Base-by-base conservation (phyloP, 169 alveolate species). In the Blepharisma undulans region DNA sequence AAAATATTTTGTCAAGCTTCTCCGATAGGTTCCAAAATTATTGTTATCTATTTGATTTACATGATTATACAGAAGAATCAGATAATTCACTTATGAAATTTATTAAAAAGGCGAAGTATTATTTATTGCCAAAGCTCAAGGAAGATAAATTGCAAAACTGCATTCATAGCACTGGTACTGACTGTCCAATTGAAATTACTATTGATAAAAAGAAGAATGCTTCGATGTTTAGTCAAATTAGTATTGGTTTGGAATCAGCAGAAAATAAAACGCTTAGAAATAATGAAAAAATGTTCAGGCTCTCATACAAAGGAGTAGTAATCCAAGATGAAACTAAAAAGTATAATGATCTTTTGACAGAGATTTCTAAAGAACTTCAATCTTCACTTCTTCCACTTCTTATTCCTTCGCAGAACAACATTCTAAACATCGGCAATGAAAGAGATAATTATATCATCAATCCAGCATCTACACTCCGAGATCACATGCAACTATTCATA, bases 311-410 rank as follows among this genome's bases (percentile, higher is more conserved):
- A 84, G 95, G 95, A 61, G 96, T 92, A 88, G 95, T 91, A 27
- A 90, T 94, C 0, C 82, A 89, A 48, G 96, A 94, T 91, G 92
- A 85, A 22, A 93, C 94, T 36, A 95, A 95, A 14, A 94, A 92
- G 32, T 94, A 94, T 87, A 90, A 91, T 61, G 96, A 94, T 60
- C 32, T 90, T 2, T 84, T 94, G 8, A 84, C 92, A 61, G 90
- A 87, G 36, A 90, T 94, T 29, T 86, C 92, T 81, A 90, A 92
- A 22, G 96, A 94, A 77, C 92, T 94, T 33, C 91, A 91, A 88
- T 88, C 93, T 2, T 27, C 86, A 27, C 90, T 84, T 78, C 74
- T 94, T 60, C 88, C 95, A 16, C 86, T 97, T 79, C 94, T 97
- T 84, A 90, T 97, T 72, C 87, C 85, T 14, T 19, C 71, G 7